Percentiles rank a stretch among this genome's conserved stretches.
Evolutionary conservation across 805 yeast genomes (phyloP).

Genomic region (Starmerella davenportii): DNA sequence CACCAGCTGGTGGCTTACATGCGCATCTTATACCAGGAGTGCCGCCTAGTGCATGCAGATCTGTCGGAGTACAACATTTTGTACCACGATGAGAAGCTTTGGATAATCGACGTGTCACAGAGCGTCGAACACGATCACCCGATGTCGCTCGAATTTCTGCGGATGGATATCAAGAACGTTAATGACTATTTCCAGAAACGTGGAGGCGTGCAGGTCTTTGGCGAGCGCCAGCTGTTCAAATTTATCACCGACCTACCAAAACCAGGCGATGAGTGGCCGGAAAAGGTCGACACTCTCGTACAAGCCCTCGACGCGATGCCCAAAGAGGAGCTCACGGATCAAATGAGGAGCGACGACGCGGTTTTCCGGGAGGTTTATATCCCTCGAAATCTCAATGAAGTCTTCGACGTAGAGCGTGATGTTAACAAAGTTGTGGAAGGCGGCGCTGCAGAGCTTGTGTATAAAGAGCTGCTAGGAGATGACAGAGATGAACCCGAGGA

Average conservation of each 20-base stretch:
- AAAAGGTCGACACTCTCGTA: slow-evolving; percentile 19
- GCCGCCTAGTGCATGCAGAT: slow-evolving; percentile 91
- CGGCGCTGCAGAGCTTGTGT: slow-evolving; percentile 40
- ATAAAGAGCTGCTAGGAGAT: slow-evolving; percentile 21
- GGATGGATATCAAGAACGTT: slow-evolving; percentile 95
- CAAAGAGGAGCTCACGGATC: slow-evolving; percentile 19
- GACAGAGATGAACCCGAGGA: slow-evolving; percentile 11
- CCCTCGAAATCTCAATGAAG: slow-evolving; percentile 43
- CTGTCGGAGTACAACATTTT: slow-evolving; percentile 87
- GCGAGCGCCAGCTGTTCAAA: slow-evolving; percentile 67
- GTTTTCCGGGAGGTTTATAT: slow-evolving; percentile 70
- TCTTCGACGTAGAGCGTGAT: slow-evolving; percentile 52
- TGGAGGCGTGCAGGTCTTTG: slow-evolving; percentile 55
- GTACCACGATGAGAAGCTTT: slow-evolving; percentile 51
- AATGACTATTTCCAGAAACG: slow-evolving; percentile 62
- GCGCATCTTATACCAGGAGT: slow-evolving; percentile 70
- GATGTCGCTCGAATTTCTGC: slow-evolving; percentile 77
- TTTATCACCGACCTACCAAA: slow-evolving; percentile 32
- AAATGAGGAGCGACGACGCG: slow-evolving; percentile 57
- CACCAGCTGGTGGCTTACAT: slow-evolving; percentile 66
- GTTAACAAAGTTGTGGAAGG: slow-evolving; percentile 26
- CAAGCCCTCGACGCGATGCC: slow-evolving; percentile 17
- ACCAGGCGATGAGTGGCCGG: slow-evolving; percentile 27
- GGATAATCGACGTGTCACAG: slow-evolving; percentile 91
- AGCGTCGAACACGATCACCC: slow-evolving; percentile 97